Base-by-base conservation (phyloP, 164 flowering plant genomes). In the Vitis rupestris region DNA sequence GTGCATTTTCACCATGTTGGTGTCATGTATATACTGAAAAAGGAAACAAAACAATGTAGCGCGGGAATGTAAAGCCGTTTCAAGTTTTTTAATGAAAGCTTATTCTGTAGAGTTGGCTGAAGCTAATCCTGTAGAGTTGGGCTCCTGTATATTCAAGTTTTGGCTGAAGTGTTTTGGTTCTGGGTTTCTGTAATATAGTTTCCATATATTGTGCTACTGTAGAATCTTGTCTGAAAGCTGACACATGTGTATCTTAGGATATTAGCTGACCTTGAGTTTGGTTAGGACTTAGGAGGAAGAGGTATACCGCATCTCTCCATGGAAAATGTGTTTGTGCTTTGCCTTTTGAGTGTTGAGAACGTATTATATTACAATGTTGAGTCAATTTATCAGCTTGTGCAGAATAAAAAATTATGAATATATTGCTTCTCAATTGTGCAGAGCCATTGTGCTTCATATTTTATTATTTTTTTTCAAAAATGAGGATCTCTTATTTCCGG, bases 11-110 rank as follows among this genome's bases (percentile, higher is more conserved):
- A 14, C 27, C 27, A 2, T 48, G 19, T 63, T 13, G 23, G 10
- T 59, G 66, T 27, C n/a, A 31, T 61, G 17, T 64, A 14, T 37
- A 61, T 61, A 64, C 23, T 23, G 51, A 50, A 63, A 23, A 23
- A 23, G 56, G 3, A 4, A 23, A 50, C 10, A 10, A 23, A 16
- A 17, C 4, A 61, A 6, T 30, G 16, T 15, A 61, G 8, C 37
- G 65, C 3, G 17, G 66, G 66, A 64, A 13, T 64, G 66, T 64
- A 64, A 64, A 64, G 66, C 30, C 16, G 54, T 50, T 49, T 49
- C 7, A 3, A 37, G 44, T 37, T 37, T 37, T 37, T 37, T 37
- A 3, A 37, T 6, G 4, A 6, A 37, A 37, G 44, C 44, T 37
- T 37, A 37, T 3, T 37, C 44, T 37, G 44, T 37, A 37, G 44